Conservation (phyloP, 768 basidiomycete species). For the Candolleomyces eurysporus region DNA sequence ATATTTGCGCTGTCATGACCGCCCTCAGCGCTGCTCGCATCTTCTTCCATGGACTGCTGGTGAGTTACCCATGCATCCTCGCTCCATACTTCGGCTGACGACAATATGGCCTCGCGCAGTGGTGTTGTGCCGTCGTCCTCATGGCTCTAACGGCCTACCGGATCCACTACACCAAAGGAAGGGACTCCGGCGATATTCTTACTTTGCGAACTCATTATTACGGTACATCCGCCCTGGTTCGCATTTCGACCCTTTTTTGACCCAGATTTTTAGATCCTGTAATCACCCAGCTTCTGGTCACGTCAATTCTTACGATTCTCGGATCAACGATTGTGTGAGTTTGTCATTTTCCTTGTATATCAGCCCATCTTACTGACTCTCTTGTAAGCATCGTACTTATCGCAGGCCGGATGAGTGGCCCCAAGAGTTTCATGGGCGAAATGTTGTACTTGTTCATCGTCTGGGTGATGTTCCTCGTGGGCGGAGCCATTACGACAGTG, state of each 20-base stretch:
- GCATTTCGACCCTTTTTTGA: not conserved
- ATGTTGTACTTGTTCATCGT: constrained; percentile 48
- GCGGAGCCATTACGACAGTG: constrained; percentile 60
- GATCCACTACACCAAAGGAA: constrained; percentile 58
- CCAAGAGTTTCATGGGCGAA: constrained; percentile 43
- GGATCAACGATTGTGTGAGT: constrained; percentile 55
- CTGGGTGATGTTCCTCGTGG: constrained; percentile 65
- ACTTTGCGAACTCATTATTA: constrained; percentile 56
- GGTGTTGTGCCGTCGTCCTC: constrained; percentile 31
- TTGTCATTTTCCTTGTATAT: not conserved
- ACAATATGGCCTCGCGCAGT: constrained; percentile 25
- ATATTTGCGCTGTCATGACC: not conserved
- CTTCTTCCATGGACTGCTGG: constrained; percentile 18
- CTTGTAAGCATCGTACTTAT: constrained; percentile 30
- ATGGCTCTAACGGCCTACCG: constrained; percentile 52
- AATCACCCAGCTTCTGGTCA: constrained; percentile 57
- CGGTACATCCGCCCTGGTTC: constrained; percentile 33
- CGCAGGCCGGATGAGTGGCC: constrained; percentile 22
- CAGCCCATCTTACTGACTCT: constrained; percentile 11
- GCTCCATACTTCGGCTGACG: not conserved
- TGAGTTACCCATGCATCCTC: constrained; percentile 6
- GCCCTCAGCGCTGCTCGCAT: not conserved
- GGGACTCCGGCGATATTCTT: constrained; percentile 48
- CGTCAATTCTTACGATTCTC: constrained; percentile 48
- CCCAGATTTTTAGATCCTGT: constrained; percentile 44